These are phyloP conservation scores for Scedosporium minutisporum DNA, from an alignment of 2,329 filamentous ascomycete species.

Conservation along the genomic window DNA sequence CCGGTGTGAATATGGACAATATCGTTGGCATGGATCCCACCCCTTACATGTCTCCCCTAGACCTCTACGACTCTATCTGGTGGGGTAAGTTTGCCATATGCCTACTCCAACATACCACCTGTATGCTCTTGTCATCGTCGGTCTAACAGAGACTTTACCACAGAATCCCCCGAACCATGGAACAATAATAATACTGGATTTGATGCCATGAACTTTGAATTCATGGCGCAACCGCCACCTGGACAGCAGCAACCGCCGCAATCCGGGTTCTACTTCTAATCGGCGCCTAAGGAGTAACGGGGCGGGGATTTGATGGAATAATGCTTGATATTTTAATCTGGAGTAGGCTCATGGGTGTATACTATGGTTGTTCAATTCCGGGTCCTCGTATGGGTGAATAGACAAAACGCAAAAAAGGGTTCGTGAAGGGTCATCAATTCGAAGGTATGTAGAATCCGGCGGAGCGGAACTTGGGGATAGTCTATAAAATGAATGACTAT, in stretches of 20 bases:
- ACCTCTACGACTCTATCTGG: conserved; percentile 59
- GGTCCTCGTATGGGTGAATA: too few relatives aligned
- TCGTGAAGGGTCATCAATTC: too few relatives aligned
- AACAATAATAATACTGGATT: conserved; percentile 32
- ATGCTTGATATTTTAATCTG: too few relatives aligned
- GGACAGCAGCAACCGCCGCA: conserved; percentile 47
- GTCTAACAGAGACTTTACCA: not conserved
- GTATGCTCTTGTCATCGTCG: not conserved
- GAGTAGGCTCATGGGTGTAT: not conserved
- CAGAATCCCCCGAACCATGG: conserved; percentile 51
- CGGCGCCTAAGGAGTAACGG: not conserved
- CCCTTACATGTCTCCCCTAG: conserved; percentile 56
- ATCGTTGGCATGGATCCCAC: conserved; percentile 42
- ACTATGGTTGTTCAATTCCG: too few relatives aligned
- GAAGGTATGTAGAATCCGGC: too few relatives aligned
- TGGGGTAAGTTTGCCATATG: conserved; percentile 41
- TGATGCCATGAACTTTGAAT: conserved; percentile 51
- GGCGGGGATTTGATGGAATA: not conserved
- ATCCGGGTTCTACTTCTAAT: conserved; percentile 40
- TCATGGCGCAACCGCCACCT: conserved; percentile 48
- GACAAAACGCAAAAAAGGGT: too few relatives aligned
- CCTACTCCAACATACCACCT: not conserved
- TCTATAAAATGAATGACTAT: too few relatives aligned
- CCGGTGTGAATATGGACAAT: conserved; percentile 28
- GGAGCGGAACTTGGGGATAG: too few relatives aligned